These are phyloP conservation scores for Halteria grandinella DNA, from an alignment of 73 alveolate species.

Conservation along the genomic window DNA sequence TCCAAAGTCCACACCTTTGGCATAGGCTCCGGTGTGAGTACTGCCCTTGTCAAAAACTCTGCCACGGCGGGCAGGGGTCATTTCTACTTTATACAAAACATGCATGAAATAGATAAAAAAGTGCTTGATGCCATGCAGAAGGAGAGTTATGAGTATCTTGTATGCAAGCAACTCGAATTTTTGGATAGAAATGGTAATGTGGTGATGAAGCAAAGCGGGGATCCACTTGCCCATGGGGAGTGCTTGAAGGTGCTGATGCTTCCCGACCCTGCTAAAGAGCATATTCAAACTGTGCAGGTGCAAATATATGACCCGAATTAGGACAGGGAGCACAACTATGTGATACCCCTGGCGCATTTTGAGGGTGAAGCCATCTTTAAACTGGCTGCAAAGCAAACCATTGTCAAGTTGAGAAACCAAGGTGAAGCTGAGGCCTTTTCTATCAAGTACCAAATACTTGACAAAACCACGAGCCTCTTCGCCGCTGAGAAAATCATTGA, in stretches of 20 bases:
- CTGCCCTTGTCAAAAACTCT: slow-evolving; percentile 22
- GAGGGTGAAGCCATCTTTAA: slow-evolving; percentile 7
- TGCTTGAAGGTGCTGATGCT: background rate
- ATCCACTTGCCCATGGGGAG: background rate
- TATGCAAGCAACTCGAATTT: background rate
- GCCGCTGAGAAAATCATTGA: slow-evolving; percentile 17
- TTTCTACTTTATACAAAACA: background rate
- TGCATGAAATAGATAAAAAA: slow-evolving; percentile 26
- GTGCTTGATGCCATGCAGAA: slow-evolving; percentile 8
- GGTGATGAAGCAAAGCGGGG: background rate
- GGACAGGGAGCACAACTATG: background rate
- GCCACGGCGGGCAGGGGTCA: slow-evolving; percentile 69
- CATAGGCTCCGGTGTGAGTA: slow-evolving; percentile 67
- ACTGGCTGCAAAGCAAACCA: background rate
- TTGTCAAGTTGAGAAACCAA: background rate
- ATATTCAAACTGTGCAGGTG: background rate
- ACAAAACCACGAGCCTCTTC: background rate
- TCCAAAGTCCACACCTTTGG: slow-evolving; percentile 72
- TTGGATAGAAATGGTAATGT: background rate
- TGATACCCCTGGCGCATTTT: background rate
- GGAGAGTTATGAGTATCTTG: background rate
- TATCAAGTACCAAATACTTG: slow-evolving; percentile 8
- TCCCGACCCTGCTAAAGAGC: background rate
- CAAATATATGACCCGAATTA: background rate
- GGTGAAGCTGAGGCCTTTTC: background rate